A percentile compares a stretch with the other conserved stretches of the same genome.
These are phyloP conservation scores for Niebla homalea DNA, from an alignment of 495 filamentous ascomycete genomes.

Conservation along the genomic window DNA sequence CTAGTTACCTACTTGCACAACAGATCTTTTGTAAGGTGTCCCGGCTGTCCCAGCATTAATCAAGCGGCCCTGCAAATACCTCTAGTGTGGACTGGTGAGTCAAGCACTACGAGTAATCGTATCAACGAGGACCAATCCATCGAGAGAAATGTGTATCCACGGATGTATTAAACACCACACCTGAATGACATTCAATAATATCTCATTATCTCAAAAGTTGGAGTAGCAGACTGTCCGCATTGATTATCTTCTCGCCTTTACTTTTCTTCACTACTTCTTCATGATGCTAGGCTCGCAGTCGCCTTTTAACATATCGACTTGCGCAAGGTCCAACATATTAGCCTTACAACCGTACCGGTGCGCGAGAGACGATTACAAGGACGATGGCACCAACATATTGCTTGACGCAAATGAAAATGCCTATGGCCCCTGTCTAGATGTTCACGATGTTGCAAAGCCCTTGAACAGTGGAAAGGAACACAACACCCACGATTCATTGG, in stretches of 20 bases:
- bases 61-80: too few relatives aligned
- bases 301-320: slow-evolving; percentile 63
- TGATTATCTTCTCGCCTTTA: neutral
- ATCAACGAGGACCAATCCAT: too few relatives aligned
- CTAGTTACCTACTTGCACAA: too few relatives aligned
- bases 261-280: too few relatives aligned
- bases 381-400: slow-evolving; percentile 90
- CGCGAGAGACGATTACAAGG: slow-evolving; percentile 93
- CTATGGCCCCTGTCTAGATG: slow-evolving; percentile 61
- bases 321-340: slow-evolving; percentile 73
- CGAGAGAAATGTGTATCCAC: too few relatives aligned
- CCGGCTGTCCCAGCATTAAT: too few relatives aligned
- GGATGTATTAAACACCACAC: too few relatives aligned
- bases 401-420: slow-evolving; percentile 98
- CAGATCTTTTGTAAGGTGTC: too few relatives aligned
- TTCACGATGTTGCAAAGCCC: slow-evolving; percentile 31
- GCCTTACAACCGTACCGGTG: slow-evolving; percentile 73
- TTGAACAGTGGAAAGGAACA: slow-evolving; percentile 12
- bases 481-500: neutral
- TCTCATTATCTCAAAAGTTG: neutral
- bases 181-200: too few relatives aligned
- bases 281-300: slow-evolving; percentile 12
- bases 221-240: neutral
- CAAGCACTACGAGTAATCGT: too few relatives aligned
- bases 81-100: too few relatives aligned